Evolutionary conservation across 2,329 filamentous ascomycete species (phyloP).

Genomic region (Cladobotryum protrusum): DNA sequence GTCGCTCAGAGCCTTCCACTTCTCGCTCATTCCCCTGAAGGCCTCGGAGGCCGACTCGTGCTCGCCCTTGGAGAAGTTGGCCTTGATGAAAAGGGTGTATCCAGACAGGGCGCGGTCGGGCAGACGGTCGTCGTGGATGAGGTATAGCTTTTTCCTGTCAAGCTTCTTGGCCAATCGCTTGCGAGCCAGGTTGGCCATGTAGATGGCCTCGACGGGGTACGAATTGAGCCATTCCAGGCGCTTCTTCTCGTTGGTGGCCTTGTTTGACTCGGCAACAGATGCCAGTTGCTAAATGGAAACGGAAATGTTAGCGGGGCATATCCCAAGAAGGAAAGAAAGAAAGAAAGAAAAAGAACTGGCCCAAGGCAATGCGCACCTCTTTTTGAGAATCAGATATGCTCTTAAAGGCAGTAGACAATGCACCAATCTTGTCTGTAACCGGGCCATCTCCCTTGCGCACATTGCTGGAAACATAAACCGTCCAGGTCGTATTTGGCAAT

Average conservation of each 20-base stretch:
- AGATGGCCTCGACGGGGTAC: constrained; percentile 34
- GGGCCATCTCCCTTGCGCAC: constrained; percentile 11
- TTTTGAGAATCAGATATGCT: constrained; percentile 33
- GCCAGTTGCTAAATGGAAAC: constrained; percentile 23
- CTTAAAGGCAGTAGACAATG: constrained; percentile 31
- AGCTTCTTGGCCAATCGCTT: constrained; percentile 31
- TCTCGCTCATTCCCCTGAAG: constrained; percentile 20
- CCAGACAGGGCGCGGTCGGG: constrained; percentile 33
- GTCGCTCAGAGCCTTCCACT: constrained; percentile 39
- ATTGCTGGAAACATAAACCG: constrained; percentile 32
- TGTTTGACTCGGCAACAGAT: constrained; percentile 33
- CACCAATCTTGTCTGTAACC: constrained; percentile 19
- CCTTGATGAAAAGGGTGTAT: constrained; percentile 34
- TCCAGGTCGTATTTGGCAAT: constrained; percentile 30
- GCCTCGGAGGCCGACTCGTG: constrained; percentile 13
- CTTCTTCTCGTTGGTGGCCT: constrained; percentile 30
- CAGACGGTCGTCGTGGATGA: constrained; percentile 41
- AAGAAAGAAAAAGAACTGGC: background rate
- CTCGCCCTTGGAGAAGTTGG: constrained; percentile 29
- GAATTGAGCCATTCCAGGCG: constrained; percentile 45
- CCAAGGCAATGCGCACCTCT: constrained; percentile 34
- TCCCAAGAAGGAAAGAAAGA: background rate
- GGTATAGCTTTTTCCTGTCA: constrained; percentile 16
- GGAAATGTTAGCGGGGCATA: constrained; percentile 3
- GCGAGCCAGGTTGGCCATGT: constrained; percentile 44